Percentiles rank a stretch among this genome's conserved stretches.
phyloP scores from a whole-genome alignment of 2,329 filamentous ascomycete species.

The Fusarium coffeatum region DNA sequence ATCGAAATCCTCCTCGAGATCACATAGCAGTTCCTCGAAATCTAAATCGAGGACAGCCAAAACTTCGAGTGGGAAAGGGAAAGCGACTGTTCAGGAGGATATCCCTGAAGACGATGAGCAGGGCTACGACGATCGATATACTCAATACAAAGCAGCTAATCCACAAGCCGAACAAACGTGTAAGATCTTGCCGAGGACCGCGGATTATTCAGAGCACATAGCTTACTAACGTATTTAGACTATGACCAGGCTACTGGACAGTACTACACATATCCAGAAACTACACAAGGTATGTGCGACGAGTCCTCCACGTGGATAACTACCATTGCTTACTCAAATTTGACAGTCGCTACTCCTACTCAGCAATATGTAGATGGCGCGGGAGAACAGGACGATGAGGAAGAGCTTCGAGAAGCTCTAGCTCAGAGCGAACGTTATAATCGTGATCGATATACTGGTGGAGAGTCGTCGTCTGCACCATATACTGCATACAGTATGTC shows the following conservation, averaged over 20 bases:
- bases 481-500: constrained; percentile 25
- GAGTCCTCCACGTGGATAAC: neutral
- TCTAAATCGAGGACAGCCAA: constrained; percentile 39
- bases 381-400: constrained; percentile 15
- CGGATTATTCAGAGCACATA: neutral
- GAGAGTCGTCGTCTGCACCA: constrained; percentile 24
- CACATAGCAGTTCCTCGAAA: constrained; percentile 33
- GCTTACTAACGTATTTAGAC: constrained; percentile 10
- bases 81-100: constrained; percentile 30
- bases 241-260: constrained; percentile 23
- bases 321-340: neutral
- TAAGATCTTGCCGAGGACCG: neutral
- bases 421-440: constrained; percentile 23
- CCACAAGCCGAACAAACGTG: neutral
- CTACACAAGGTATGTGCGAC: constrained; percentile 19
- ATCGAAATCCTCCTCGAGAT: constrained; percentile 21
- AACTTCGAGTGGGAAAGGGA: constrained; percentile 40
- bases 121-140: neutral
- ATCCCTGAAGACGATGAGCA: constrained; percentile 34
- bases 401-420: constrained; percentile 19
- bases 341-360: constrained; percentile 8
- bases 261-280: constrained; percentile 2
- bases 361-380: constrained; percentile 11
- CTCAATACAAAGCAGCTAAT: neutral
- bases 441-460: constrained; percentile 19